Evolutionary conservation across 495 filamentous ascomycete genomes (phyloP).

Genomic region (Letharia columbiana): DNA sequence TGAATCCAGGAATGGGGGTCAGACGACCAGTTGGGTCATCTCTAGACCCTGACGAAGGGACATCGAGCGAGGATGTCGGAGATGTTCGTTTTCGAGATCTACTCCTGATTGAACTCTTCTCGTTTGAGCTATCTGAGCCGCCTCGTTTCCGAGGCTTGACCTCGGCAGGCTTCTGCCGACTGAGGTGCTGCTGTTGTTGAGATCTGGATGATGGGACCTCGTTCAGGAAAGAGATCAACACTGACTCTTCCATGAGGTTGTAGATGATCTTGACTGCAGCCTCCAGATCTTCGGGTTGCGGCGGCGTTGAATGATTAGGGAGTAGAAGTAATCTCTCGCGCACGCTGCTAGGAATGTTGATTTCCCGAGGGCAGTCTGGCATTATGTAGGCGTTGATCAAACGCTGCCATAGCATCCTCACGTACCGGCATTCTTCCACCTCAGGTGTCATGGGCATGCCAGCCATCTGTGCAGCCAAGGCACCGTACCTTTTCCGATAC

Average conservation of each 20-base stretch:
- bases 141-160: slow-evolving; percentile 24
- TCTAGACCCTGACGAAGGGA: slow-evolving; percentile 26
- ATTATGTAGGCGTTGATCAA: slow-evolving; percentile 46
- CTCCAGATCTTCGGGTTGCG: slow-evolving; percentile 68
- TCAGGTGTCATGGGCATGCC: slow-evolving; percentile 38
- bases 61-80: slow-evolving; percentile 36
- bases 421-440: slow-evolving; percentile 54
- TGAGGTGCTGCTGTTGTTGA: slow-evolving; percentile 30
- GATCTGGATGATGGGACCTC: slow-evolving; percentile 36
- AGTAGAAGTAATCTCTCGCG: slow-evolving; percentile 69
- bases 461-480: slow-evolving; percentile 41
- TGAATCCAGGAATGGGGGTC: slow-evolving; percentile 29
- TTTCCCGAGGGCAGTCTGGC: slow-evolving; percentile 65
- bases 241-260: slow-evolving; percentile 95
- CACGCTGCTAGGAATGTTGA: slow-evolving; percentile 83
- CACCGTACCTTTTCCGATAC: slow-evolving; percentile 69
- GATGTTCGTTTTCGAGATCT: slow-evolving; percentile 37
- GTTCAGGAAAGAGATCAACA: slow-evolving; percentile 75
- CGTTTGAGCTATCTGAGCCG: slow-evolving; percentile 28
- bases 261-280: slow-evolving; percentile 86
- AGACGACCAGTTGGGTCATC: slow-evolving; percentile 25
- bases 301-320: slow-evolving; percentile 52
- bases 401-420: slow-evolving; percentile 64
- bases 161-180: slow-evolving; percentile 24
- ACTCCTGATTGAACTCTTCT: slow-evolving; percentile 21